Evolutionary conservation across 169 alveolate genomes (phyloP), one percentile per base, ranked within the genome.

Genomic region (Plasmodium sp.): DNA sequence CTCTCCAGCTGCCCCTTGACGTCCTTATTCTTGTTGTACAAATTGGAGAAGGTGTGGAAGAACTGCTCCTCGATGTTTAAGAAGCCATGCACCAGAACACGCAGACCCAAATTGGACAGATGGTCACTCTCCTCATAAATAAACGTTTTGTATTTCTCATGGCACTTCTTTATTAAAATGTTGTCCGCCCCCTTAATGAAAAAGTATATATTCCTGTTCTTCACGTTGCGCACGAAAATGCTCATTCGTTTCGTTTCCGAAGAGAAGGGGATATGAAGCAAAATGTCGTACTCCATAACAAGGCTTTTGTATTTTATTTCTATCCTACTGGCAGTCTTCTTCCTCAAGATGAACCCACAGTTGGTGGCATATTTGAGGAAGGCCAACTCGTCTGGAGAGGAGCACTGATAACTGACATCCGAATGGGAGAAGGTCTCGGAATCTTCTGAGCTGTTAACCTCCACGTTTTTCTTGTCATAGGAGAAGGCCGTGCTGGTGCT

Each of bases 331-430:
- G 98, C 98, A 36, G 98, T 98, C 71, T 99, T 93, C 58, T 97
- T 96, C 41, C 96, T 95, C 67, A 99, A 98, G 92, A 97, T 93
- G 94, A 98, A 96, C 39, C 99, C 99, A 84, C 99, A 93, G 80
- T 77, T 93, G 41, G 98, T 98, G 0, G 99, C 99, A 95, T 98
- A 98, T 88, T 97, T 97, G n/a, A 99, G 99, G 83, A 99, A 96
- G 2, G 99, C 99, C 18, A 99, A 98, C 96, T 99, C 99, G 95
- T 99, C 99, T 5, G 99, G 99, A 5, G 99, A 98, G n/a, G 99
- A 97, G 1, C 99, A 99, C 94, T 99, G 99, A 96, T 96, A 98
- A 43, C 96, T 98, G 80, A 97, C 96, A 83, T 95, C 96, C 34
- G 94, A 94, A 92, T 94, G 90, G 1, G 93, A 92, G 33, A 92